Conservation (phyloP, 768 basidiomycete species). For the Plicaturopsis crispa region DNA sequence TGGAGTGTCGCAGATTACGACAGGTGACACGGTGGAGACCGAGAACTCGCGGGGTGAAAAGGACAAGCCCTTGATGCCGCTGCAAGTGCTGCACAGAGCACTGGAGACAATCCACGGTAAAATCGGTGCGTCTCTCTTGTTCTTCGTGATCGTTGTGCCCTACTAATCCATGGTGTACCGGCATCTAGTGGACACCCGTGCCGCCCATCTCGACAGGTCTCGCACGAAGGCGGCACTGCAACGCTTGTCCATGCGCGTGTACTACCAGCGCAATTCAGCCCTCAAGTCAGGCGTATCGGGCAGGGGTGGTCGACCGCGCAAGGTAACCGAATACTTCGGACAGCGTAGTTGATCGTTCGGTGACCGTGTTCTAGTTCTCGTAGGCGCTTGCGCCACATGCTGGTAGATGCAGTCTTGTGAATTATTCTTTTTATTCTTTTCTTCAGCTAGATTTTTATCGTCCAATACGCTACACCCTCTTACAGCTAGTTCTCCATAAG, state of each 20-base stretch:
- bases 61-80: constrained; percentile 28
- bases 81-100: constrained; percentile 39
- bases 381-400: too few species aligned
- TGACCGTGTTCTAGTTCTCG: too few species aligned
- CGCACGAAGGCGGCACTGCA: constrained; percentile 65
- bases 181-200: constrained; percentile 60
- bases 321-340: background rate
- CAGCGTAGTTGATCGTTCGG: too few species aligned
- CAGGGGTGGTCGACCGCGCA: background rate
- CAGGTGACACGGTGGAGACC: too few species aligned
- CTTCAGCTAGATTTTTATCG: too few species aligned
- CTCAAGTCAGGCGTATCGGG: constrained; percentile 11
- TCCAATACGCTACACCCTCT: too few species aligned
- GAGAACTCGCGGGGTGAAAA: constrained; percentile 8
- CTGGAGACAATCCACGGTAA: constrained; percentile 49
- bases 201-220: constrained; percentile 70
- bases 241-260: constrained; percentile 51
- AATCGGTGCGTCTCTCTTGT: constrained; percentile 41
- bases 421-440: too few species aligned
- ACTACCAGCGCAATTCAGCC: constrained; percentile 46
- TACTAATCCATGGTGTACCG: too few species aligned
- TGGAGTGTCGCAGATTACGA: too few species aligned
- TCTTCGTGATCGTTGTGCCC: too few species aligned
- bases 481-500: too few species aligned
- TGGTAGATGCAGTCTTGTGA: too few species aligned